Evolutionary conservation across 2,329 filamentous ascomycete genomes (phyloP), one percentile per base, ranked within the genome.

Genomic region (Fusarium praegraminearum): DNA sequence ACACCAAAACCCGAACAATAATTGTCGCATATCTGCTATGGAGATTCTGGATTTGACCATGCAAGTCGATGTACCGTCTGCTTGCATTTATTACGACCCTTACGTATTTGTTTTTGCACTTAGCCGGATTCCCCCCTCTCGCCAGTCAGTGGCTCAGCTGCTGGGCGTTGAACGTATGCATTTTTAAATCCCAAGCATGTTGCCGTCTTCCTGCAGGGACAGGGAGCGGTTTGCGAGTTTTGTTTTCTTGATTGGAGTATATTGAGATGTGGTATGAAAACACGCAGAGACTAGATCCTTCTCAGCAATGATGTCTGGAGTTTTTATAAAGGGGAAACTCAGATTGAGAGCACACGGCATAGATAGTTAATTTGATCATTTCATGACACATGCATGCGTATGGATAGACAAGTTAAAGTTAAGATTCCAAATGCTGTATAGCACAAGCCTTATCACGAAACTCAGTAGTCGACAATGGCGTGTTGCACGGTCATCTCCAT

Each of bases 251-350:
- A 24, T 66, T 47, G 20, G 33, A 50, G 18, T 61, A 70, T 44
- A 68, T 54, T 60, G 67, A 57, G 63, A 70, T 58, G 67, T 44
- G 67, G 54, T 51, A 70, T 61, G 67, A 70, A 64, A 40, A 64
- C 22, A 43, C 11, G 28, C 9, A 44, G 60, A 55, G 43, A 44
- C 26, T 68, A 70, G 58, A 68, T 30, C 50, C 53, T 60, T 51
- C 54, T 55, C 52, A 52, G 51, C 26, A 60, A 51, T 44, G 53
- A 59, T 50, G 57, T 38, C 53, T 51, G 67, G 57, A 67, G 62
- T 60, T 70, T 70, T 67, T 54, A 53, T 41, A 33, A 50, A 43
- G 44, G 50, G 45, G 35, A 33, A 54, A 46, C 32, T 68, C 67
- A 68, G 40, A 70, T 65, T 71, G 67, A 52, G 38, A 54, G 54